Percentiles rank a stretch among this genome's conserved stretches.
phyloP scores from a whole-genome alignment of 2,329 filamentous ascomycete species.

The Fusarium odoratissimum region DNA sequence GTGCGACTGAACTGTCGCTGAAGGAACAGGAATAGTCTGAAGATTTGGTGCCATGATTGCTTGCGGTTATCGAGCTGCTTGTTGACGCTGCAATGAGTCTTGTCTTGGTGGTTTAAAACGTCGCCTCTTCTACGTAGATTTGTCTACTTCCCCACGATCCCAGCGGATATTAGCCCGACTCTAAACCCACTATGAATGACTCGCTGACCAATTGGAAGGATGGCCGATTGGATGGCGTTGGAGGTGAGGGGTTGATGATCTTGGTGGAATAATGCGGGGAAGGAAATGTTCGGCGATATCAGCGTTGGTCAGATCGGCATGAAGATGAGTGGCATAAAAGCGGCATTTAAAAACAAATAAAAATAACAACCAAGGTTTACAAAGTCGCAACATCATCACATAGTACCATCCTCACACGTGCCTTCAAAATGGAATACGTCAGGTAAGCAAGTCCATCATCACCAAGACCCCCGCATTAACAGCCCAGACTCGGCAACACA shows the following conservation, averaged over 20 bases:
- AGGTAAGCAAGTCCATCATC: background rate
- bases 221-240: slow-evolving; percentile 3
- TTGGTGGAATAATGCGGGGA: slow-evolving; percentile 13
- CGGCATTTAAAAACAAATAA: background rate
- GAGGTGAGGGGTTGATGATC: background rate
- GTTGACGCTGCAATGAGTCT: background rate
- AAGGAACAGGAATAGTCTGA: slow-evolving; percentile 46
- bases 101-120: background rate
- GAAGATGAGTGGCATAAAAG: background rate
- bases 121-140: background rate
- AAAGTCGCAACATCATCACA: background rate
- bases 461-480: rapidly evolving
- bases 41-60: slow-evolving; percentile 8
- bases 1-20: slow-evolving; percentile 57
- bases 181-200: rapidly evolving
- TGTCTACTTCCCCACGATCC: background rate
- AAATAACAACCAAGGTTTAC: no score
- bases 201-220: slow-evolving; percentile 20
- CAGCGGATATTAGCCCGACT: slow-evolving; percentile 9
- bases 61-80: no score
- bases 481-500: slow-evolving; percentile 52
- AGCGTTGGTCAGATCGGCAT: background rate
- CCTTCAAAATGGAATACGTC: slow-evolving; percentile 34
- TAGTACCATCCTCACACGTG: rapidly evolving
- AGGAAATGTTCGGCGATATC: slow-evolving; percentile 15